Evolutionary conservation across 2,329 filamentous ascomycete species (phyloP), one percentile per base, ranked within the genome.

Genomic region (Curvularia lunata): DNA sequence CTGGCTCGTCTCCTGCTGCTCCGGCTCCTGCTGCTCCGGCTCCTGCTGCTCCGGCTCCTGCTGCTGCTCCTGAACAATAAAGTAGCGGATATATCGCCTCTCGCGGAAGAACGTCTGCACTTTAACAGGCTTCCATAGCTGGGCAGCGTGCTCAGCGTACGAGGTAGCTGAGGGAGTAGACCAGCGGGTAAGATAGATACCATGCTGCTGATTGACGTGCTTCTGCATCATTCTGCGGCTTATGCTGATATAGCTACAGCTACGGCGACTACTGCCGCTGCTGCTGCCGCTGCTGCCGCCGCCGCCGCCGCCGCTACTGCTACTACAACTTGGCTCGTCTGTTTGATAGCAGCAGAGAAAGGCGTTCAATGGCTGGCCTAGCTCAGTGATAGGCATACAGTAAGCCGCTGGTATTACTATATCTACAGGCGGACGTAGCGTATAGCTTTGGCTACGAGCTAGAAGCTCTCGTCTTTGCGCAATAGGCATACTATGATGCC

Each of bases 51-150:
- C n/a, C n/a, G n/a, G n/a, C n/a, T n/a, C n/a, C 46, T 77, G 77
- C 40, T 43, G 9, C 40, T 43, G 21, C 45, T 13, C 58, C 78
- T 30, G 48, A 4, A 43, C 40, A 9, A 42, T 16, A 38, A 48
- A 48, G 21, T 37, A 48, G 18, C 46, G 30, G 3, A 48, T 25
- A 25, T 23, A 37, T 2, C 16, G 32, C 30, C 18, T 18, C 38
- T 45, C 40, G 3, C n/a, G 28, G 49, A 45, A 52, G 40, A 52
- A 52, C 5, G 40, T 52, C 40, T 52, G 28, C 19, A 52, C 28
- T 38, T 52, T 52, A 37, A 45, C 28, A 34, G 40, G 49, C 49
- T 32, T 42, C 19, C 13, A 52, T 27, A 52, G 49, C 49, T 52
- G 19, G 3, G 40, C 18, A 32, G 40, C 28, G 5, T 52, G 28